Evolutionary conservation across 2,329 filamentous ascomycete species (phyloP).

Genomic region (Aphanocladium album): DNA sequence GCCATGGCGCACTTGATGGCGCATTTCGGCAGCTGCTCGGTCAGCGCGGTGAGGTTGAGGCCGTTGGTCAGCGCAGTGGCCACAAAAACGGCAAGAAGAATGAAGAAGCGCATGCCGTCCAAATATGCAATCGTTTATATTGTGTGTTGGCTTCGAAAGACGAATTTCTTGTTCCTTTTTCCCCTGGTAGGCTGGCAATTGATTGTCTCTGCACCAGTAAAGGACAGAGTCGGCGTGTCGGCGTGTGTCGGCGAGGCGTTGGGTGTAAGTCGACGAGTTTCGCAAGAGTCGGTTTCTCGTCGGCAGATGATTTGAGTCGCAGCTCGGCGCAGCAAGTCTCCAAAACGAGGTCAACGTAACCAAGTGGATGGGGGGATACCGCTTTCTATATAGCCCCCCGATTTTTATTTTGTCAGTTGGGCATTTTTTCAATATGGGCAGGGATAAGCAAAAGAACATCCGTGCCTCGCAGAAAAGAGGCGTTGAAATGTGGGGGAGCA

Average conservation of each 20-base stretch:
- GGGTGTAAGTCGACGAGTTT: too few species aligned
- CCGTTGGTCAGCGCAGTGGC: slow-evolving; percentile 21
- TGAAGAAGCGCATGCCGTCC: slow-evolving; percentile 16
- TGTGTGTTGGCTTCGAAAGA: too few species aligned
- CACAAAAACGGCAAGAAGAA: slow-evolving; percentile 22
- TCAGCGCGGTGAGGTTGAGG: slow-evolving; percentile 19
- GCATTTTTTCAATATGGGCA: background rate
- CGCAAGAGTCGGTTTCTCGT: too few species aligned
- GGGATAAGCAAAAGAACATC: background rate
- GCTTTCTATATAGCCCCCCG: background rate
- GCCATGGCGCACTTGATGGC: slow-evolving; percentile 32
- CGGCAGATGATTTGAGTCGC: too few species aligned
- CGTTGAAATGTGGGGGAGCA: background rate
- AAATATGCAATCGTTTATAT: too few species aligned
- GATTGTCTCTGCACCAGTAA: too few species aligned
- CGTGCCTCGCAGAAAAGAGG: slow-evolving; percentile 2
- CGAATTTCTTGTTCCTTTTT: too few species aligned
- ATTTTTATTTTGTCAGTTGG: background rate
- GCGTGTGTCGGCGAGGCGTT: too few species aligned
- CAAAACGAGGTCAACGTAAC: background rate
- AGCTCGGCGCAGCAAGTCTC: too few species aligned
- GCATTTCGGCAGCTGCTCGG: slow-evolving; percentile 31
- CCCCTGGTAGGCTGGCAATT: too few species aligned
- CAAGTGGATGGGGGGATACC: background rate
- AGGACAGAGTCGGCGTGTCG: too few species aligned